Conservation (phyloP, 306 rosid genomes). For the Glycine soja region DNA sequence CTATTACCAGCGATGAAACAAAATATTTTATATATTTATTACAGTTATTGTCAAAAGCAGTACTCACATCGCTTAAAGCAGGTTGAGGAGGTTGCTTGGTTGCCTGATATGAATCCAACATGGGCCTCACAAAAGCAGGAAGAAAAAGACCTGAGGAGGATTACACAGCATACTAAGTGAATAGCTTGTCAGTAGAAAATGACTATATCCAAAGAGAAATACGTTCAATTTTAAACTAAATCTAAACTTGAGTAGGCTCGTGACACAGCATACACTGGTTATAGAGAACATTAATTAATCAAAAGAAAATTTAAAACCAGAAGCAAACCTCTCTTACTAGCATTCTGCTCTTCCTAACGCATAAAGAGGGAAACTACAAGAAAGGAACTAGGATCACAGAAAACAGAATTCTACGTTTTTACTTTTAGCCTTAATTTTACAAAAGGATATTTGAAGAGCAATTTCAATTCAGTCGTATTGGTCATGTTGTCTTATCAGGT, state of each 20-base stretch:
- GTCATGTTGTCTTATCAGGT: background rate
- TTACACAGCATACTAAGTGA: constrained; percentile 42
- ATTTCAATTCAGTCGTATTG: background rate
- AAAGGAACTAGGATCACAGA: background rate
- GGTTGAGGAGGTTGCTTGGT: constrained; percentile 84
- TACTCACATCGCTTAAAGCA: constrained; percentile 83
- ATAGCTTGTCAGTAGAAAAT: constrained; percentile 35
- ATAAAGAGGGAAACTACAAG: background rate
- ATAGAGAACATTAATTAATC: background rate
- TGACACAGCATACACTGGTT: background rate
- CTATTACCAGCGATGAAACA: constrained; percentile 10
- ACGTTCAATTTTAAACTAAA: background rate
- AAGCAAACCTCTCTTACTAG: background rate
- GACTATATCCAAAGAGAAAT: constrained; percentile 28
- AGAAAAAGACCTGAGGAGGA: constrained; percentile 87
- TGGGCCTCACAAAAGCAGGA: constrained; percentile 93
- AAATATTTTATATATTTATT: background rate
- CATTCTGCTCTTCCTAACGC: background rate
- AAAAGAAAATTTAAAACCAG: constrained; percentile 12
- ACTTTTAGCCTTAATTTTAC: background rate
- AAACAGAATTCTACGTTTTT: background rate
- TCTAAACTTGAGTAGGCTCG: constrained; percentile 7
- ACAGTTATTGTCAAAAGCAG: background rate
- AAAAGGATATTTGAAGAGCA: constrained; percentile 7
- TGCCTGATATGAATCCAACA: constrained; percentile 82